Evolutionary conservation across 257 asterid genomes (phyloP).

Genomic region (Solanum lignicaule): DNA sequence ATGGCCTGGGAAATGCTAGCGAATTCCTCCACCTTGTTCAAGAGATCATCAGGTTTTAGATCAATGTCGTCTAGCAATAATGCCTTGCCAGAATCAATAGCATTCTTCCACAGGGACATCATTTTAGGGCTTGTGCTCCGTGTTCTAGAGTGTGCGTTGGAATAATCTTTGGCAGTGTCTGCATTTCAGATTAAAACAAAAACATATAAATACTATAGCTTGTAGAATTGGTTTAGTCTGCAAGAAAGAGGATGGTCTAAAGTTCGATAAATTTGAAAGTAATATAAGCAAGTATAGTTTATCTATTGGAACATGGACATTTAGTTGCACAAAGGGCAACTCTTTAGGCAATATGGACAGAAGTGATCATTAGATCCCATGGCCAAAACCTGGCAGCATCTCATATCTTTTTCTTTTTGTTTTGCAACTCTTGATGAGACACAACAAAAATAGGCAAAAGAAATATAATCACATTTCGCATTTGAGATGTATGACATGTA

Average conservation of each 20-base stretch:
- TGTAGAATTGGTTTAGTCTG: neutral
- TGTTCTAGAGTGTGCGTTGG: slow-evolving; percentile 15
- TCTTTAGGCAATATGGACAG: neutral
- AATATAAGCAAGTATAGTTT: neutral
- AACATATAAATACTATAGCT: neutral
- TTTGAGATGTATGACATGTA: neutral
- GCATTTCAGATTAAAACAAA: neutral
- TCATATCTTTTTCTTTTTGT: neutral
- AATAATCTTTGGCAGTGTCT: neutral
- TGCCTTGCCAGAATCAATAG: slow-evolving; percentile 70
- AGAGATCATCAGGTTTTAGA: slow-evolving; percentile 63
- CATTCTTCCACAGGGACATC: slow-evolving; percentile 66
- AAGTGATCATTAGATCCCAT: neutral
- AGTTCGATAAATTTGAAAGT: neutral
- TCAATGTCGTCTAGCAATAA: slow-evolving; percentile 40
- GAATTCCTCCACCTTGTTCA: slow-evolving; percentile 74
- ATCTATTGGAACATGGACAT: neutral
- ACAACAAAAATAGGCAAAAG: neutral
- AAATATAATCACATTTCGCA: neutral
- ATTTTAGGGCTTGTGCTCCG: slow-evolving; percentile 55
- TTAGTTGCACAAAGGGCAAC: neutral
- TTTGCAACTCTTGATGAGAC: neutral
- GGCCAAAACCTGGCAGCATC: neutral
- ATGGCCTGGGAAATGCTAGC: slow-evolving; percentile 45
- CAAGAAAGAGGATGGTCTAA: neutral